Base-by-base conservation (phyloP, 1,139 yeast genomes). In the Magnusiomyces suaveolens region DNA sequence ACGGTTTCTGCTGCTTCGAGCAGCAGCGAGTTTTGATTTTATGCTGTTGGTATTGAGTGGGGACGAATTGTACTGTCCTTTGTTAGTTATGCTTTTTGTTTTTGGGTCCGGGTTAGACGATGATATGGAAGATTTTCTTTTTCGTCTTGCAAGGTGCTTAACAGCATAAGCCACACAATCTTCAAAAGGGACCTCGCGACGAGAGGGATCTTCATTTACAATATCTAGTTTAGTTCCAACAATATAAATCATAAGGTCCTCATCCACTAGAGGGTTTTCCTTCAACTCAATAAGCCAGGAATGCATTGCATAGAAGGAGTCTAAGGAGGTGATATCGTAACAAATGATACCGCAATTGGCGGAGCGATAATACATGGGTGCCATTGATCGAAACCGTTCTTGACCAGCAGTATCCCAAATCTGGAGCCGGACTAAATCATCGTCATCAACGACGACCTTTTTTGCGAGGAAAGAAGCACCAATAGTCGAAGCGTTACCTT, bases 321-420 rank as follows among this genome's bases (percentile, higher is more conserved):
- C 95, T n/a, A 94, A 92, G 62, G 89, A 87, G 26, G 96, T 89
- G 60, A 89, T 81, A 68, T 89, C 97, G 65, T 88, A 89, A 39
- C 90, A 95, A 26, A 89, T 90, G 60, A 89, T 75, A 1, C 96
- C 96, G 50, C 96, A 95, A 64, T 87, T 95, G 16, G 97, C 96
- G 63, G 89, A 87, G 66, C 97, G 80, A 72, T 89, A 89, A 70
- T 89, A 89, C 90, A 89, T 84, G 20, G 96, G 96, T 1, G 96
- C 96, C 73, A 89, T 79, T 43, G 90, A 84, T 12, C 96, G 92
- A 75, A 88, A 88, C 60, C 96, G 72, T 69, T 87, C 96, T 71
- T 87, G 96, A 3, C 96, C 96, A 0, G 96, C 96, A 10, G 96
- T 87, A 66, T 87, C 96, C 95, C 96, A 87, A 59, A 87, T 87